A percentile compares a stretch with the other conserved stretches of the same genome.
Conservation (phyloP, 1,139 yeast species). For the Pichia sp. region DNA sequence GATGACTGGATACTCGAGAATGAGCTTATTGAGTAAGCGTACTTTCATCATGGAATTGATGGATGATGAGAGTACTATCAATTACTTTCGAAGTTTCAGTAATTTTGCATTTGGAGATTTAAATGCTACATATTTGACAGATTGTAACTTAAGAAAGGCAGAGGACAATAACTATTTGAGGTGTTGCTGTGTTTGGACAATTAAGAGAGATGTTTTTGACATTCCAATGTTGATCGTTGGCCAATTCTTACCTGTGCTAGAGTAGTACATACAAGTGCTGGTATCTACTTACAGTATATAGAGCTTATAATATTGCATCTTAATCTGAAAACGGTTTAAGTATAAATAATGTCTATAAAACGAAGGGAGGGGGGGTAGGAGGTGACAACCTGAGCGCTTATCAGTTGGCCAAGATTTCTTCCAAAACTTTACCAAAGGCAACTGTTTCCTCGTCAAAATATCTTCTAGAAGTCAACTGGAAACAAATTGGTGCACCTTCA, state of each 20-base stretch:
- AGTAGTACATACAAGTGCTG: too few species aligned
- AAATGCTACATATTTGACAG: constrained; percentile 44
- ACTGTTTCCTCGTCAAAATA: constrained; percentile 49
- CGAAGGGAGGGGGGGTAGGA: too few species aligned
- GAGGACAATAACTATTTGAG: constrained; percentile 33
- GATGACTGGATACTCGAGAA: constrained; percentile 48
- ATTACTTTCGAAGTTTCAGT: constrained; percentile 80
- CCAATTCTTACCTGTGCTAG: constrained; percentile 29
- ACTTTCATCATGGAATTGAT: constrained; percentile 69
- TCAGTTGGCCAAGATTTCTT: constrained; percentile 18
- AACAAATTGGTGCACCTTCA: constrained; percentile 45
- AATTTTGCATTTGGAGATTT: constrained; percentile 89
- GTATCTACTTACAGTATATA: too few species aligned
- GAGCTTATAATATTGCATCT: too few species aligned
- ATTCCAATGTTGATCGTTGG: constrained; percentile 50
- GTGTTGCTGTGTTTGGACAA: constrained; percentile 57
- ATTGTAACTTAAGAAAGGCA: constrained; percentile 36
- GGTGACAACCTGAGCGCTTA: too few species aligned
- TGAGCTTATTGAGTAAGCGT: constrained; percentile 43
- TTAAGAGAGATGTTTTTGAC: constrained; percentile 81
- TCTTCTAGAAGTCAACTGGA: constrained; percentile 46
- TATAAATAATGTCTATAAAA: too few species aligned
- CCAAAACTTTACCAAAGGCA: constrained; percentile 34
- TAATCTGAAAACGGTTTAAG: too few species aligned
- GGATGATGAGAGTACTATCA: constrained; percentile 82